phyloP scores from a whole-genome alignment of 2,329 filamentous ascomycete genomes.

The Hirsutella thompsonii region DNA sequence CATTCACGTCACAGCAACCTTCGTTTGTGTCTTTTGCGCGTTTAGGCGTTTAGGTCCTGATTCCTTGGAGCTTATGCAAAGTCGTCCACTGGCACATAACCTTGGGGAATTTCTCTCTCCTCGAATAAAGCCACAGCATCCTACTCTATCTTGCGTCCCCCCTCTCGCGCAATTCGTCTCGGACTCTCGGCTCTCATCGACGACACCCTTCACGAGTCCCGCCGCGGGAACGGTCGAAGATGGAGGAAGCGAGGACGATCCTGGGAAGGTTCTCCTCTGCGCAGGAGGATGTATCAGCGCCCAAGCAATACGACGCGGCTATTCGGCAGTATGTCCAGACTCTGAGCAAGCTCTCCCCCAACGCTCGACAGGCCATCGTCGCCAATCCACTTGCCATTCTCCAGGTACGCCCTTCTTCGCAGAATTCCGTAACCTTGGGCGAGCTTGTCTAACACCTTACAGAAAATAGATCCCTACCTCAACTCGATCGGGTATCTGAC shows the following conservation, averaged over 20 bases:
- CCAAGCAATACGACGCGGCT: constrained; percentile 25
- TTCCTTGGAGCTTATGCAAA: background rate
- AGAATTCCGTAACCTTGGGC: background rate
- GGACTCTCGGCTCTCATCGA: no score
- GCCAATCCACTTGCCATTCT: constrained; percentile 25
- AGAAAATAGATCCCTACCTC: constrained; percentile 32
- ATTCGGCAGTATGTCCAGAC: constrained; percentile 23
- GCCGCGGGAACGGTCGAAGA: constrained; percentile 8
- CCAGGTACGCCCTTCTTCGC: constrained; percentile 16
- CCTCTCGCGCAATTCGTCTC: no score
- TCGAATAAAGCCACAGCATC: no score
- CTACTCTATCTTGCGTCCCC: no score
- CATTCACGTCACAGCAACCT: background rate
- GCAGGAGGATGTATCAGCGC: constrained; percentile 10
- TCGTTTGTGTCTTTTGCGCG: background rate
- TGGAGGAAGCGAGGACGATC: constrained; percentile 16
- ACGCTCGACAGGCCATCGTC: constrained; percentile 17
- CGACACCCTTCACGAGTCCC: background rate
- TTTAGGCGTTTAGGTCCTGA: background rate
- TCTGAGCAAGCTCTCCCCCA: constrained; percentile 24
- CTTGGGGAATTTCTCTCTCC: background rate
- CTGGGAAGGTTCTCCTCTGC: constrained; percentile 29
- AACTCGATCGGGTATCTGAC: constrained; percentile 40
- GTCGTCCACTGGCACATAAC: no score
- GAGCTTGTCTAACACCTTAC: constrained; percentile 1